Evolutionary conservation across 805 yeast genomes (phyloP), one percentile per base, ranked within the genome.

Genomic region (Maudiozyma barnettii): DNA sequence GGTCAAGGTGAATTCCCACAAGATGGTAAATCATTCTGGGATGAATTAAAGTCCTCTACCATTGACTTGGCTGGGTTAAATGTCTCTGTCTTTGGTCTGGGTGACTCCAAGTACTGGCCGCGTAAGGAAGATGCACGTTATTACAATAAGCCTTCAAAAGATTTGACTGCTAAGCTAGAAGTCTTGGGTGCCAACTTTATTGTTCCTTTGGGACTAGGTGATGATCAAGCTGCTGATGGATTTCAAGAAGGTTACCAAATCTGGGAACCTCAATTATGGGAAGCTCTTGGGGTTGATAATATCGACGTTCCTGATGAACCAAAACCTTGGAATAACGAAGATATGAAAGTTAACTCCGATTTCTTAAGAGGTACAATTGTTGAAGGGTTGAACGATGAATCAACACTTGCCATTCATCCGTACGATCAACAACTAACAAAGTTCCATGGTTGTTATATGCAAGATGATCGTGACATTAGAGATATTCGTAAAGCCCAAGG

Each of bases 401-500:
- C 88, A 4, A 91, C 98, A 9, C 96, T 97, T 53, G 90, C 96
- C 14, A 85, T 91, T 54, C 77, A 84, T 54, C 93, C 96, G 13
- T 78, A 78, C 49, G 97, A 89, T 68, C 95, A 89, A 69, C 97
- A 90, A 69, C 69, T 91, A 66, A 89, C 97, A 55, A 91, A 91
- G 69, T 91, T 91, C 79, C 98, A 91, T 67, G 98, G 98, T 70
- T 88, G 89, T 56, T 91, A 91, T 67, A 88, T 91, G 95, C 98
- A 91, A 72, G 98, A 91, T 67, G 98, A 91, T 65, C 86, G 98
- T 72, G 98, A 91, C 67, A 74, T 91, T 50, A 79, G 98, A 66
- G 98, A 91, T 48, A 84, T 85, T 57, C 82, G 97, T 63, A 91
- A 90, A 70, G 78, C 86, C 43, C 87, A 85, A 63, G 97, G 98